phyloP scores from a whole-genome alignment of 2,329 filamentous ascomycete species.

The Cryphonectria japonica region DNA sequence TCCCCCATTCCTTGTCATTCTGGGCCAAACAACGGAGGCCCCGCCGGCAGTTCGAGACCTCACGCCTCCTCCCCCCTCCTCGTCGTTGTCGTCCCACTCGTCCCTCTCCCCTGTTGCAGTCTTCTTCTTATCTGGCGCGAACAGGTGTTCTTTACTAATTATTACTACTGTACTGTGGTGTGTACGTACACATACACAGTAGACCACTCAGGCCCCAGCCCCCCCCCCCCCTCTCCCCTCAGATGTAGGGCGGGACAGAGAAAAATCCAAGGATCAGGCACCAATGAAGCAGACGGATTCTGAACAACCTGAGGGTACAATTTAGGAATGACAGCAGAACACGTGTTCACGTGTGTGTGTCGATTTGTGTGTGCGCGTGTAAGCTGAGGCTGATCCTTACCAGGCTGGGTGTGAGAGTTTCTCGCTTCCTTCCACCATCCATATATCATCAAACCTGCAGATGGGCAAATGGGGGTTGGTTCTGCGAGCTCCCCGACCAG shows the following conservation, averaged over 20 bases:
- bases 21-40: neutral
- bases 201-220: neutral
- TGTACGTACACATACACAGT: neutral
- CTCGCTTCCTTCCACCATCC: neutral
- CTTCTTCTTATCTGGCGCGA: neutral
- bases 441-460: neutral
- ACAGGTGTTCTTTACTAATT: neutral
- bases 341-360: neutral
- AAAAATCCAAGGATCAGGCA: neutral
- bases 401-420: neutral
- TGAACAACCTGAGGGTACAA: neutral
- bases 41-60: neutral
- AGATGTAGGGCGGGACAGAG: neutral
- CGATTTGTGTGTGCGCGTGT: neutral
- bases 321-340: neutral
- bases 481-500: neutral
- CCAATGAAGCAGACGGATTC: neutral
- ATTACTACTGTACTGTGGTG: neutral
- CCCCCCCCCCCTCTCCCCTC: neutral
- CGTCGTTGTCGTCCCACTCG: too few species aligned
- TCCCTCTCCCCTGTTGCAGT: too few species aligned
- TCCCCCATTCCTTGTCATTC: neutral
- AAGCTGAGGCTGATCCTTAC: neutral
- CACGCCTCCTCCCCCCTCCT: neutral
- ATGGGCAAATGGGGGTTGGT: neutral